Evolutionary conservation across 169 alveolate species (phyloP).

Genomic region (Plasmodium gallinaceum): DNA sequence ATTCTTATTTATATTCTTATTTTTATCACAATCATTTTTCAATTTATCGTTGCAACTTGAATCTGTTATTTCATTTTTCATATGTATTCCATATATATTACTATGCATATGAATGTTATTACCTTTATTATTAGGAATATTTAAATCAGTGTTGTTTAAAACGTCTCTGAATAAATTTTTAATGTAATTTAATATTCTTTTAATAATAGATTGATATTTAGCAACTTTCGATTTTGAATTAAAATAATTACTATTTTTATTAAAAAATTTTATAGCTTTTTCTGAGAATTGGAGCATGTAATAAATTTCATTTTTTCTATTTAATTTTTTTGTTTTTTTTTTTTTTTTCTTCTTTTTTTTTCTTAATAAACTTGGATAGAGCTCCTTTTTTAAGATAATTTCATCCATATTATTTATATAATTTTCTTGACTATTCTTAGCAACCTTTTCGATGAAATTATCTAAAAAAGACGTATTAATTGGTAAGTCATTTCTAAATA

Average conservation of each 20-base stretch:
- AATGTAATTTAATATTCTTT: conserved; percentile 46
- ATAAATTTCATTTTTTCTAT: conserved; percentile 52
- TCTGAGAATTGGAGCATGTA: conserved; percentile 63
- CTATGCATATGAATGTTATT: background rate
- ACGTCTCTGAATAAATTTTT: conserved; percentile 65
- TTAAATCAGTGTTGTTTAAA: conserved; percentile 69
- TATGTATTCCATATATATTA: background rate
- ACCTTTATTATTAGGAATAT: conserved; percentile 9
- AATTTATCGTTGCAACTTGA: background rate
- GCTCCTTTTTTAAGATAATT: conserved; percentile 2
- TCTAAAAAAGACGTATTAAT: background rate
- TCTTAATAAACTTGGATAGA: conserved; percentile 1
- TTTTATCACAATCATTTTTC: background rate
- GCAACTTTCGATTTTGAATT: conserved; percentile 42
- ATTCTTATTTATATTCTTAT: background rate
- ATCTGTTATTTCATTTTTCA: background rate
- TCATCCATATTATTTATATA: background rate
- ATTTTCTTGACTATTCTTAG: background rate
- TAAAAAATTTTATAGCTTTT: conserved; percentile 70
- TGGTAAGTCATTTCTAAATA: background rate
- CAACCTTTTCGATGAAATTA: background rate
- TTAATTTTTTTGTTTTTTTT: background rate
- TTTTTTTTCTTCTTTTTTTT: conserved; percentile 8
- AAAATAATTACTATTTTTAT: conserved; percentile 40
- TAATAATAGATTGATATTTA: conserved; percentile 65